Conservation (phyloP, 2,329 filamentous ascomycete species). For the Bipolaris oryzae region DNA sequence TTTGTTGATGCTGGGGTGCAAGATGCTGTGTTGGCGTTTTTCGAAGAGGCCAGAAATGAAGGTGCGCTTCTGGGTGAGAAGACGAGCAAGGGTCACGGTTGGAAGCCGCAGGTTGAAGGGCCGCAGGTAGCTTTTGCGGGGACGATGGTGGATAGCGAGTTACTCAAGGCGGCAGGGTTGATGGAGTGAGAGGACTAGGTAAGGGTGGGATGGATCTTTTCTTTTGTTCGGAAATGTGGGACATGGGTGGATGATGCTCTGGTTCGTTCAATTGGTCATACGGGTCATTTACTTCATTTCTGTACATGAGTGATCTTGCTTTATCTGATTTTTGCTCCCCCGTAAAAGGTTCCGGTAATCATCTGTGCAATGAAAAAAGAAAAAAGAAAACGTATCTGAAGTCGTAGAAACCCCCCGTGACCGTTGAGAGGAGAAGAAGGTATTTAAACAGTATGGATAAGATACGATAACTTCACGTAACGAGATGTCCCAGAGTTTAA, state of each 20-base stretch:
- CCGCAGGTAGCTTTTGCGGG: constrained; percentile 38
- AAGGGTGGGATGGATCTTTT: constrained; percentile 2
- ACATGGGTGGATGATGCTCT: too few relatives aligned
- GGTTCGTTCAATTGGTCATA: too few relatives aligned
- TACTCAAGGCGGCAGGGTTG: constrained; percentile 39
- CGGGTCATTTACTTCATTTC: too few relatives aligned
- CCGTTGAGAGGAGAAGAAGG: too few relatives aligned
- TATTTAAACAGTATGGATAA: too few relatives aligned
- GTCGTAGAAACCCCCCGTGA: too few relatives aligned
- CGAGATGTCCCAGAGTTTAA: background rate
- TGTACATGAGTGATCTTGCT: too few relatives aligned
- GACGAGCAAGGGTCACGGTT: background rate
- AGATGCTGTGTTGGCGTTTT: constrained; percentile 63
- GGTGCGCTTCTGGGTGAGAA: constrained; percentile 19
- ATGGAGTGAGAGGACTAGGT: background rate
- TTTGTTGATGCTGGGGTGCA: constrained; percentile 60
- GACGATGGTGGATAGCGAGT: constrained; percentile 37
- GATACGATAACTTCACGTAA: background rate
- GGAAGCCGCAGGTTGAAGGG: constrained; percentile 27
- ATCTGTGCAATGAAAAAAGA: too few relatives aligned
- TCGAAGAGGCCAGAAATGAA: constrained; percentile 61
- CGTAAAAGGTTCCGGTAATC: too few relatives aligned
- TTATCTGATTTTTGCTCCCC: too few relatives aligned
- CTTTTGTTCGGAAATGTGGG: background rate
- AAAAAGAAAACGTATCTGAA: too few relatives aligned